A percentile compares a stretch with the other conserved stretches of the same genome.
phyloP scores from a whole-genome alignment of 2,329 filamentous ascomycete genomes.

The Raffaelea albimanens region DNA sequence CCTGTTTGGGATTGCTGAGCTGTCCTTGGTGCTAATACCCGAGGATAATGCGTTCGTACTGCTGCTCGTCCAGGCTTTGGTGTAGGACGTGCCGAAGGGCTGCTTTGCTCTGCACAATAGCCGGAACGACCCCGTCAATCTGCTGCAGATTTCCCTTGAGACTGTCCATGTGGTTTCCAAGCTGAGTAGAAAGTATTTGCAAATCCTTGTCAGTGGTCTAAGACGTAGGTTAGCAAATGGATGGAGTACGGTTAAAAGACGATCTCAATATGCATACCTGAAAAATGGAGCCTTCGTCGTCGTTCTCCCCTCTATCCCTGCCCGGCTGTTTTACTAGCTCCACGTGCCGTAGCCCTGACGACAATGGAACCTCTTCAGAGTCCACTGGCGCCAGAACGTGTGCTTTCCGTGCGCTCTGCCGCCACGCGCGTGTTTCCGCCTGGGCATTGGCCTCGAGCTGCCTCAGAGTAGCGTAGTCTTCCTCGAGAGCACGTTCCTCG shows the following conservation, averaged over 20 bases:
- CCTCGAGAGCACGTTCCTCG: conserved; percentile 45
- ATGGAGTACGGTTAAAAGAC: background rate
- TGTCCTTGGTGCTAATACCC: conserved; percentile 18
- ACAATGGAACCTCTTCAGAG: background rate
- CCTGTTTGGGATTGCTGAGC: too few species aligned
- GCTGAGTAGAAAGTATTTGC: conserved; percentile 34
- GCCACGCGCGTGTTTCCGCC: conserved; percentile 41
- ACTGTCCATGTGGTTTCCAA: conserved; percentile 47
- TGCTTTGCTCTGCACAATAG: conserved; percentile 37
- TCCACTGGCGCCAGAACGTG: conserved; percentile 38
- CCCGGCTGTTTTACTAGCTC: background rate
- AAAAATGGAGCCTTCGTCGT: conserved; percentile 17
- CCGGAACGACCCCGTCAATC: conserved; percentile 40
- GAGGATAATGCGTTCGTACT: conserved; percentile 40
- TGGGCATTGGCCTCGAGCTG: conserved; percentile 47
- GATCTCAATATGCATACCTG: conserved; percentile 16
- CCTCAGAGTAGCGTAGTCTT: conserved; percentile 41
- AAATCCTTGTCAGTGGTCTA: conserved; percentile 30
- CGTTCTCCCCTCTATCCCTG: conserved; percentile 2
- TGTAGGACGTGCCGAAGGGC: conserved; percentile 39
- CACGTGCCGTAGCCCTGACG: background rate
- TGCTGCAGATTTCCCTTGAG: conserved; percentile 44
- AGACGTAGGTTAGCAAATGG: background rate
- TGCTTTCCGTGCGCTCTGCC: conserved; percentile 36
- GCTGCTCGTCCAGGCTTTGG: conserved; percentile 31